Percentiles rank a stretch among this genome's conserved stretches.
These are phyloP conservation scores for Isabelozyma pseudorhagii DNA, from an alignment of 805 yeast species.

Conservation along the genomic window DNA sequence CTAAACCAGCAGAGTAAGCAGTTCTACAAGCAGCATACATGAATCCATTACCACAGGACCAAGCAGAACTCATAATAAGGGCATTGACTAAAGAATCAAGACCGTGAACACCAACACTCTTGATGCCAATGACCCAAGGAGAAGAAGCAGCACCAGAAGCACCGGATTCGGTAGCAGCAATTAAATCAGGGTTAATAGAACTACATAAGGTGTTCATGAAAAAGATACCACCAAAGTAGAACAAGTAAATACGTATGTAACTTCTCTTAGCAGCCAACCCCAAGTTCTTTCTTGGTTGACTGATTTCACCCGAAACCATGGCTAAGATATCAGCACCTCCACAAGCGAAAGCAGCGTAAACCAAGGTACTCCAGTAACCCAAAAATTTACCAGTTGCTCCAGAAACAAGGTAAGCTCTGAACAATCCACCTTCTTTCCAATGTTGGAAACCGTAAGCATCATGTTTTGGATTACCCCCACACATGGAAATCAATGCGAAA, in stretches of 20 bases:
- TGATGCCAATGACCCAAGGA: slow-evolving; percentile 49
- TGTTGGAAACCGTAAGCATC: slow-evolving; percentile 33
- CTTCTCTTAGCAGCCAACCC: slow-evolving; percentile 33
- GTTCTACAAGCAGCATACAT: slow-evolving; percentile 46
- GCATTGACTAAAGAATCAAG: slow-evolving; percentile 46
- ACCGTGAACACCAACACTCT: slow-evolving; percentile 41
- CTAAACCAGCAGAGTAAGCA: slow-evolving; percentile 43
- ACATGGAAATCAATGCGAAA: slow-evolving; percentile 31
- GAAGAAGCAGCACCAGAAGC: slow-evolving; percentile 62
- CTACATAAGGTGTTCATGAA: slow-evolving; percentile 35
- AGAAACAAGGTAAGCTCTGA: slow-evolving; percentile 20
- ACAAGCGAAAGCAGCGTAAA: slow-evolving; percentile 33
- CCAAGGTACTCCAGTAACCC: slow-evolving; percentile 30
- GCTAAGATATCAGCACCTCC: slow-evolving; percentile 36
- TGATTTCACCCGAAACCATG: slow-evolving; percentile 37
- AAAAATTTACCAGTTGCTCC: slow-evolving; percentile 33
- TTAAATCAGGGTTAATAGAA: slow-evolving; percentile 51
- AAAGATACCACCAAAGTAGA: slow-evolving; percentile 30
- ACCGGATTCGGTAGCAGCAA: slow-evolving; percentile 55
- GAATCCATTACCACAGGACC: slow-evolving; percentile 49
- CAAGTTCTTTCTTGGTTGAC: slow-evolving; percentile 37
- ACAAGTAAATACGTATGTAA: slow-evolving; percentile 30
- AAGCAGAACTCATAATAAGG: slow-evolving; percentile 39
- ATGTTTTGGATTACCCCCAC: slow-evolving; percentile 35
- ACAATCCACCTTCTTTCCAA: slow-evolving; percentile 32